Base-by-base conservation (phyloP, 83 land plant genomes). In the Thuja plicata region DNA sequence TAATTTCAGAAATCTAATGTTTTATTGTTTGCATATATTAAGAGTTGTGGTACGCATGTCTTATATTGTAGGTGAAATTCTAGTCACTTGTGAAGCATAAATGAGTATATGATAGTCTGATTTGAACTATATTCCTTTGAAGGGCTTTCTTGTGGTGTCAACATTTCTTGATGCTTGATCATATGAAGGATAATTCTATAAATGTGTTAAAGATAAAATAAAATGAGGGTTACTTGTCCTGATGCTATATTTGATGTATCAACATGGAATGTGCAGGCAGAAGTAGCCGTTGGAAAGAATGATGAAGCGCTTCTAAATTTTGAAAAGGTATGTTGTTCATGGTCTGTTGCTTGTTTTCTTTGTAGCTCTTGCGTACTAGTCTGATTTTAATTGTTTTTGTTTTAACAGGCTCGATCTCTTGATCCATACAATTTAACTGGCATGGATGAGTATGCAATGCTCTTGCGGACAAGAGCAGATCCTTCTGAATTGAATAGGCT, bases 361-460 rank as follows among this genome's bases (percentile, higher is more conserved):
- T 87, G 89, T 86, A 77, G 84, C 43, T 73, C 60, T 86, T 43
- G 32, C 85, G 15, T 27, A 35, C 16, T 52, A 37, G 17, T 32
- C 84, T 81, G 57, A 19, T 90, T 88, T 40, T 32, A 60, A 17
- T n/a, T 80, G 89, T 88, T 60, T 80, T 48, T 40, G 30, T 34
- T 85, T 83, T 30, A n/a, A 40, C 93, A 98, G 99, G 97, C 94
- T 85, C 95, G 99, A 30, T 91, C 94, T 37, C 89, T 95, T 90
- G 99, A 98, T 92, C 99, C 94, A 73, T 94, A 90, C 88, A 88
- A 96, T 73, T 38, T 97, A 24, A 96, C 98, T 45, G 95, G 92
- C 90, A 98, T 98, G 99, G 99, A 97, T 92, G 99, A 97, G 90
- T 98, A 98, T 93, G 97, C 99, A 77, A 96, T 98, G 97, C 96